Evolutionary conservation across 129 eudicot genomes (phyloP).

Genomic region (Escallonia herrerae): DNA sequence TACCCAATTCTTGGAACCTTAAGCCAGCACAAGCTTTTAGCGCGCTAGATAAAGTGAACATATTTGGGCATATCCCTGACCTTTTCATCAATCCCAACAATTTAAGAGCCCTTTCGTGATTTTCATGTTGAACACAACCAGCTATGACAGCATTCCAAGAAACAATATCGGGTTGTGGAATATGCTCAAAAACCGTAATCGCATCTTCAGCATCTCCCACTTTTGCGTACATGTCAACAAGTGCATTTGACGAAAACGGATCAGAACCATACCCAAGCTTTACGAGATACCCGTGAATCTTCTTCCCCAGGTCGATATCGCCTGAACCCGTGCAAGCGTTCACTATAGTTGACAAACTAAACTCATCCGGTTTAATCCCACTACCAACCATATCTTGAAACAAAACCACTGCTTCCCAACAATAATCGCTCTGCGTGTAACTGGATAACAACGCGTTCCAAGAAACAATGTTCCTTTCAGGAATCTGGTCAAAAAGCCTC

Average conservation of each 20-base stretch:
- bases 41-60: slow-evolving; percentile 75
- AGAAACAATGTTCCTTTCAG: slow-evolving; percentile 46
- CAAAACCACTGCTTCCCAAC: slow-evolving; percentile 44
- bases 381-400: slow-evolving; percentile 65
- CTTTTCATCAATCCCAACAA: slow-evolving; percentile 51
- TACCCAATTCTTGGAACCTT: slow-evolving; percentile 46
- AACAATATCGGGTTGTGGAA: slow-evolving; percentile 56
- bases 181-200: slow-evolving; percentile 42
- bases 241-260: slow-evolving; percentile 72
- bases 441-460: slow-evolving; percentile 46
- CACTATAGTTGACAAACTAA: slow-evolving; percentile 67
- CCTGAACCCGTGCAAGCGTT: slow-evolving; percentile 65
- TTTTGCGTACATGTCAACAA: slow-evolving; percentile 90
- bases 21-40: slow-evolving; percentile 86
- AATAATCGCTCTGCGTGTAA: slow-evolving; percentile 45
- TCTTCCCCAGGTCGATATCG: slow-evolving; percentile 49
- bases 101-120: slow-evolving; percentile 41
- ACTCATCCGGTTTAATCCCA: slow-evolving; percentile 67
- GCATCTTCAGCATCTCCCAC: slow-evolving; percentile 51
- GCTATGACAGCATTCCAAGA: slow-evolving; percentile 94
- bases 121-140: slow-evolving; percentile 70
- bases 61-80: slow-evolving; percentile 48
- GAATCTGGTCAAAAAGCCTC: slow-evolving; percentile 34
- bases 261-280: slow-evolving; percentile 70
- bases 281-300: slow-evolving; percentile 62